Conservation (phyloP, 495 filamentous ascomycete genomes). For the Ascodesmis nigricans region DNA sequence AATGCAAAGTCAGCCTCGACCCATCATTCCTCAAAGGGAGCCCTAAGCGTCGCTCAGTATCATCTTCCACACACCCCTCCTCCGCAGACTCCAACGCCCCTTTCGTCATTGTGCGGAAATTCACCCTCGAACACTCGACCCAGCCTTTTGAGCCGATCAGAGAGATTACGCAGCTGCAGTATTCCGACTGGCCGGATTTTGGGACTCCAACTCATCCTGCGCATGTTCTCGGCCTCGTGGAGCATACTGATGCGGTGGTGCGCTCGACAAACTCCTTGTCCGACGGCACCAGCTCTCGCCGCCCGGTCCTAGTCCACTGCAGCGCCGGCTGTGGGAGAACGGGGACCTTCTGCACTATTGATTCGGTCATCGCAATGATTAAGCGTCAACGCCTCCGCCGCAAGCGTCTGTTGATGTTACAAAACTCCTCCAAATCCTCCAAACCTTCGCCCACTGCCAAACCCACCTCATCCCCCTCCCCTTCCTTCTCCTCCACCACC, state of each 20-base stretch:
- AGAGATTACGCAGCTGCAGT: constrained; percentile 89
- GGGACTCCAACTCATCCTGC: constrained; percentile 74
- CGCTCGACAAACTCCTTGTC: constrained; percentile 23
- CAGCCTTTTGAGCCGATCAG: constrained; percentile 71
- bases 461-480: no score
- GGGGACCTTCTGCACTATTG: constrained; percentile 88
- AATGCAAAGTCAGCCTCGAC: constrained; percentile 58
- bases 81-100: constrained; percentile 33
- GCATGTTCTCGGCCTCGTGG: constrained; percentile 68
- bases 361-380: constrained; percentile 81
- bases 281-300: constrained; percentile 23
- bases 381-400: constrained; percentile 44
- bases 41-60: constrained; percentile 27
- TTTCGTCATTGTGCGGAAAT: constrained; percentile 66
- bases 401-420: constrained; percentile 15
- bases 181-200: constrained; percentile 88
- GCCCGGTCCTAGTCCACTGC: constrained; percentile 83
- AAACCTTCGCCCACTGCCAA: not conserved
- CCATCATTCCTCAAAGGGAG: constrained; percentile 22
- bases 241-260: constrained; percentile 32
- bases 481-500: no score
- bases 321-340: constrained; percentile 89
- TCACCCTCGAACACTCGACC: constrained; percentile 52
- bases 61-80: constrained; percentile 16
- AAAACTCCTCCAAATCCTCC: not conserved